These are phyloP conservation scores for Talaromyces liani DNA, from an alignment of 495 filamentous ascomycete species.

Conservation along the genomic window DNA sequence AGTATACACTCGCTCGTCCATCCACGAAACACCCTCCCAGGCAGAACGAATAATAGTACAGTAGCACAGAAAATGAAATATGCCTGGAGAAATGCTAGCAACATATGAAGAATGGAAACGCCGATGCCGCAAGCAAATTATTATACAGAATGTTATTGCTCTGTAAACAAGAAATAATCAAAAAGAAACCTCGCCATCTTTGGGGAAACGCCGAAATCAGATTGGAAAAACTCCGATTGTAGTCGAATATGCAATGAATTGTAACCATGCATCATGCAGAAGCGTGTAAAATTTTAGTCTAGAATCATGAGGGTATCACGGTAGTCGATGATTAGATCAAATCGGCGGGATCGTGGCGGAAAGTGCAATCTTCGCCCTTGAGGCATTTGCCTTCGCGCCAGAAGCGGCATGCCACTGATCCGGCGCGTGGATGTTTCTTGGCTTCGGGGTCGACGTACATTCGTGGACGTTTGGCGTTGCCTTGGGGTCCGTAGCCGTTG, in stretches of 20 bases:
- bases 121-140: background rate
- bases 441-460: conserved; percentile 20
- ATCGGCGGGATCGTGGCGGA: conserved; percentile 49
- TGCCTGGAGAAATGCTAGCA: background rate
- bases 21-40: background rate
- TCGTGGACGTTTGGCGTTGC: conserved; percentile 28
- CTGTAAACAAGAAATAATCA: background rate
- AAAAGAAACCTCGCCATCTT: background rate
- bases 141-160: background rate
- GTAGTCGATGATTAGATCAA: background rate
- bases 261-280: background rate
- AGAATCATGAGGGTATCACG: background rate
- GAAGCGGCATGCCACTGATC: conserved; percentile 61
- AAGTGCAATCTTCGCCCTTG: conserved; percentile 83
- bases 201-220: background rate
- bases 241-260: conserved; percentile 1
- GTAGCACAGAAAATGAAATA: background rate
- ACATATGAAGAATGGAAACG: background rate
- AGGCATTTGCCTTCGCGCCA: conserved; percentile 71
- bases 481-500: conserved; percentile 21
- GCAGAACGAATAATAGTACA: background rate
- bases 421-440: conserved; percentile 31
- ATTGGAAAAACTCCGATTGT: background rate
- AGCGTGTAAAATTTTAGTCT: background rate
- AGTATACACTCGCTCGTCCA: background rate